Evolutionary conservation across 305 asterid genomes (phyloP), one percentile per base, ranked within the genome.

Genomic region (Fraxinus albicans): DNA sequence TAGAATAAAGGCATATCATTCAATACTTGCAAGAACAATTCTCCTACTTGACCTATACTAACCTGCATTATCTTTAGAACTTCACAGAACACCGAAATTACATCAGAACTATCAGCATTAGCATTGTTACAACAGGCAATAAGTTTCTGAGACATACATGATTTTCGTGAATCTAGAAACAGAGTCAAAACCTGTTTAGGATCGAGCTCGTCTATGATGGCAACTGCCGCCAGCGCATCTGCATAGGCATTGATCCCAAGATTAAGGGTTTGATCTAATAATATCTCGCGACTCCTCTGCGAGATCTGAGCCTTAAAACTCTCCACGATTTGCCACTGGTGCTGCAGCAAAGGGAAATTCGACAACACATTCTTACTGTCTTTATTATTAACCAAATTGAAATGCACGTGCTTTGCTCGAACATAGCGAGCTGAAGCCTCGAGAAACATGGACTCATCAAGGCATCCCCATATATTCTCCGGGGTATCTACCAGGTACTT

Each of bases 401-500:
- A 81, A 85, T 96, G 97, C 76, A 93, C 99, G 12, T 91, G 95
- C 80, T 95, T 96, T 1, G 99, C 98, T 2, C 98, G 94, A 72
- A 93, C 89, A 85, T 96, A 96, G 42, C 98, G 91, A 3, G 97
- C 97, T 4, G 99, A 92, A 35, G 97, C 88, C 80, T 96, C 97
- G 3, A 94, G 89, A 84, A 93, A 95, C 99, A 96, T 96, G 9
- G 92, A 95, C 82, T 96, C 99, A 78, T 96, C 99, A 3, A 96
- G 93, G 84, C 99, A 92, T 40, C 99, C 99, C 99, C 99, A 96
- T 2, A 96, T 96, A 84, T 96, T 95, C 77, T 96, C 99, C 8
- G 98, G 99, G 38, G 98, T 95, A 87, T 96, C 99, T 15, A 96
- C 99, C 29, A 96, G 89, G 89, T 96, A 96, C 93, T 96, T 96